These are phyloP conservation scores for Hymenochaete sp. DNA, from an alignment of 1,284 basidiomycete genomes.

Conservation along the genomic window DNA sequence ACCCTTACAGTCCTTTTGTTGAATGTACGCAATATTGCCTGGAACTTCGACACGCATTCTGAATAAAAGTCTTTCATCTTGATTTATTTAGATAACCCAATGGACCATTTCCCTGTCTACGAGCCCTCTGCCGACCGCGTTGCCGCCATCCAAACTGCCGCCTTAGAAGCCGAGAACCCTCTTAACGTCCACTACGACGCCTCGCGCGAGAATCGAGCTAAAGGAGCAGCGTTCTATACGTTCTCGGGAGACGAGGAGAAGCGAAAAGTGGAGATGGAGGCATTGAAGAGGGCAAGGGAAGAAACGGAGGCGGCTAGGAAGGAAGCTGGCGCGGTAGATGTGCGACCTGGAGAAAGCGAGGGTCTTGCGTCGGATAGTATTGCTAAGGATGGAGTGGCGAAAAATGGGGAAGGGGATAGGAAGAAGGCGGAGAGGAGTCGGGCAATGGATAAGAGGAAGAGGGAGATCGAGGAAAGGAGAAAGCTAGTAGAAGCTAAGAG, in stretches of 20 bases:
- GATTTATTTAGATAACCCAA: slow-evolving; percentile 77
- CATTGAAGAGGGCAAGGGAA: slow-evolving; percentile 51
- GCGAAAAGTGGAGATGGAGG: slow-evolving; percentile 71
- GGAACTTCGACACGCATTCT: neutral
- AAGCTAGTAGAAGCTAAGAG: slow-evolving; percentile 74
- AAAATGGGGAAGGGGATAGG: slow-evolving; percentile 21
- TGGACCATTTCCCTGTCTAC: slow-evolving; percentile 79
- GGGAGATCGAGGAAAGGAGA: slow-evolving; percentile 69
- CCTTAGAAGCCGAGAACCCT: slow-evolving; percentile 66
- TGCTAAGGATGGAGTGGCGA: slow-evolving; percentile 25
- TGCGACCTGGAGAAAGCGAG: slow-evolving; percentile 54
- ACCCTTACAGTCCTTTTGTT: slow-evolving; percentile 43
- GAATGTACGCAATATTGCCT: slow-evolving; percentile 28
- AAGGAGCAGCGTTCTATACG: slow-evolving; percentile 84
- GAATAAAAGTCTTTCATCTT: slow-evolving; percentile 12
- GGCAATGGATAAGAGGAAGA: slow-evolving; percentile 71
- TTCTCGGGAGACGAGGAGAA: slow-evolving; percentile 78
- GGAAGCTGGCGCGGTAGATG: slow-evolving; percentile 50
- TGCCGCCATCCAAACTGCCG: slow-evolving; percentile 65
- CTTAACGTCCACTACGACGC: slow-evolving; percentile 79
- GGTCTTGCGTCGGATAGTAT: slow-evolving; percentile 42
- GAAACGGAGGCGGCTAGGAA: slow-evolving; percentile 66
- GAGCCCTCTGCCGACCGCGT: slow-evolving; percentile 73
- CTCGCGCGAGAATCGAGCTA: slow-evolving; percentile 71
- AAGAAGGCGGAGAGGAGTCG: slow-evolving; percentile 35